Conservation (phyloP, 1,139 yeast genomes). For the Lodderomyces margitis region DNA sequence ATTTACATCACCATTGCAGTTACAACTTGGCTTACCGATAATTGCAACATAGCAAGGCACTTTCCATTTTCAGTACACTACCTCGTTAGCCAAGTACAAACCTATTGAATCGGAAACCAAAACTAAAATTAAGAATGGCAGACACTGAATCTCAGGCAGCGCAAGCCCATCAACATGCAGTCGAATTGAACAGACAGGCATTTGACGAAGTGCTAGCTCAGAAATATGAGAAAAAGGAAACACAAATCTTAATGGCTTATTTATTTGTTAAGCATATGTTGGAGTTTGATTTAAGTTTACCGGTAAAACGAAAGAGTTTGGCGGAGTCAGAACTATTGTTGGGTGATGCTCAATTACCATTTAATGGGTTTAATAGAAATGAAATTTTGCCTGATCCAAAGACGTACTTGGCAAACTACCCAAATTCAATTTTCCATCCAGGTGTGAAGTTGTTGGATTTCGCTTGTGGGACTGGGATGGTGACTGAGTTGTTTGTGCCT, state of each 20-base stretch:
- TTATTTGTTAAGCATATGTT: constrained; percentile 23
- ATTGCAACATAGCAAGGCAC: no score
- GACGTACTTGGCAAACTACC: constrained; percentile 13
- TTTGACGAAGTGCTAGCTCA: constrained; percentile 22
- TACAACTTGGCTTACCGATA: no score
- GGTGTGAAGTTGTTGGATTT: constrained; percentile 37
- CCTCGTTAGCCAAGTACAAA: no score
- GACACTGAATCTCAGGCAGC: background rate
- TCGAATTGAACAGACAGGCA: constrained; percentile 24
- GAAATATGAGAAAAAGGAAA: constrained; percentile 24
- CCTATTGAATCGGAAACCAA: no score
- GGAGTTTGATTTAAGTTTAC: constrained; percentile 18
- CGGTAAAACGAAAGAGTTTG: constrained; percentile 15
- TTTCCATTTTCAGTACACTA: no score
- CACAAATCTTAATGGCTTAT: constrained; percentile 18
- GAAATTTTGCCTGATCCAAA: constrained; percentile 16
- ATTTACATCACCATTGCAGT: no score
- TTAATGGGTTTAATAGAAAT: constrained; percentile 16
- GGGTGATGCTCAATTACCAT: constrained; percentile 19
- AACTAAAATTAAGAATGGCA: no score
- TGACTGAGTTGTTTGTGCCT: constrained; percentile 30
- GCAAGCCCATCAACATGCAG: constrained; percentile 19
- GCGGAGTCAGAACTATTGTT: constrained; percentile 16
- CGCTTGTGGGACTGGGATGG: constrained; percentile 47
- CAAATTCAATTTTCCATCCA: constrained; percentile 22